These are phyloP conservation scores for Sophora flavescens DNA, from an alignment of 306 rosid species.

Conservation along the genomic window DNA sequence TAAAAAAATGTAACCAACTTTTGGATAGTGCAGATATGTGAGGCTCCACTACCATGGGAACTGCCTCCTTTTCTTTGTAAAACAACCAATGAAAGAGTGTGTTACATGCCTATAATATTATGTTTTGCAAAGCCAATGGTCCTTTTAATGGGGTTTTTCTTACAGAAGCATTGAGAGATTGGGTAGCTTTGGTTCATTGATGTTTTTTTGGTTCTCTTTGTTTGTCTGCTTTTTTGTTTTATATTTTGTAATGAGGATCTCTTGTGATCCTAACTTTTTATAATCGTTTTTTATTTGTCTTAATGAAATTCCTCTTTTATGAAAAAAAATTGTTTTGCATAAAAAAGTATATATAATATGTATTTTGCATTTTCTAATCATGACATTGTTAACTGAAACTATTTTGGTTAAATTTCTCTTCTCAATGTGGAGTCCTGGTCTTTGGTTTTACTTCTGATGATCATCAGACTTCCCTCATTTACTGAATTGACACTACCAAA, in stretches of 20 bases:
- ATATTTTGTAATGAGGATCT: background rate
- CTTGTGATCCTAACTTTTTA: background rate
- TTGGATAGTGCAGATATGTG: constrained; percentile 23
- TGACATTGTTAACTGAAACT: constrained; percentile 1
- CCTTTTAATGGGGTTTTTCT: background rate
- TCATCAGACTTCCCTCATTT: background rate
- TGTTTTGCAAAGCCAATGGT: constrained; percentile 16
- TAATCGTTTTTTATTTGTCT: background rate
- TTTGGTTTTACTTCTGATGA: background rate
- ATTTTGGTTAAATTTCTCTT: background rate
- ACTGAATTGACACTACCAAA: background rate
- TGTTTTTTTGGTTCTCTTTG: background rate
- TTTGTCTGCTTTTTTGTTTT: background rate
- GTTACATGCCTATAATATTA: background rate
- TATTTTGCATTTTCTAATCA: constrained; percentile 33
- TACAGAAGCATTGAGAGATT: background rate
- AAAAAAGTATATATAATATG: background rate
- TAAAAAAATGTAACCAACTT: background rate
- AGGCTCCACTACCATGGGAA: too few species aligned
- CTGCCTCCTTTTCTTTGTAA: too few species aligned
- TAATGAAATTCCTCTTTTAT: background rate
- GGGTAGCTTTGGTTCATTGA: background rate
- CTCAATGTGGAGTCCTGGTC: background rate
- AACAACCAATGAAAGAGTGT: too few species aligned
- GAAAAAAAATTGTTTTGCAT: background rate